Evolutionary conservation across 2,329 filamentous ascomycete genomes (phyloP).

Genomic region (Alternaria hordeiaustralica): DNA sequence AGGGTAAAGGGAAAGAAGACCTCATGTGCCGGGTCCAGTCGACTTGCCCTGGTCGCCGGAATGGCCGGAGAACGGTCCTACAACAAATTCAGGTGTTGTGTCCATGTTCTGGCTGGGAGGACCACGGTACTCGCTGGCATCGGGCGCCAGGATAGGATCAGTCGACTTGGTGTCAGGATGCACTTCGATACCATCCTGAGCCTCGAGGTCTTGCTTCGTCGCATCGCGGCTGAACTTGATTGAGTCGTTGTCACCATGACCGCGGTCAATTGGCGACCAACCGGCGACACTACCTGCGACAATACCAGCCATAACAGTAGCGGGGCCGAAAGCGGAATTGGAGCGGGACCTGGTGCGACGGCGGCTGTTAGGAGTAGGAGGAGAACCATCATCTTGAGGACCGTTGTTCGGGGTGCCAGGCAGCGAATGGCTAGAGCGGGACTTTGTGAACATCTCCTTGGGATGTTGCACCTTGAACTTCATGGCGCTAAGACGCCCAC

Average conservation of each 20-base stretch:
- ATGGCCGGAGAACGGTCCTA: conserved; percentile 52
- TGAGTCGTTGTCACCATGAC: conserved; percentile 49
- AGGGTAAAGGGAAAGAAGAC: background rate
- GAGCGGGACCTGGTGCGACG: conserved; percentile 69
- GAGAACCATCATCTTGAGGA: conserved; percentile 42
- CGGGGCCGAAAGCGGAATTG: conserved; percentile 75
- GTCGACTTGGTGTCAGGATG: conserved; percentile 58
- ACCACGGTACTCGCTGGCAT: conserved; percentile 48
- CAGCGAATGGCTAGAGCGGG: conserved; percentile 67
- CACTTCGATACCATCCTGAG: conserved; percentile 53
- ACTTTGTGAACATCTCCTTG: conserved; percentile 70
- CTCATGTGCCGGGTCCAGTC: conserved; percentile 7
- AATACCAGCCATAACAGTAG: conserved; percentile 83
- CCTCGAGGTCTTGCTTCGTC: conserved; percentile 51
- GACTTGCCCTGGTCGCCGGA: conserved; percentile 14
- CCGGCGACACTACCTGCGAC: conserved; percentile 78
- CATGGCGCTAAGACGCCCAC: conserved; percentile 80
- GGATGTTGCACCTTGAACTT: conserved; percentile 80
- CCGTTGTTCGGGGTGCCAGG: conserved; percentile 70
- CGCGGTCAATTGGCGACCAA: conserved; percentile 73
- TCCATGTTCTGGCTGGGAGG: conserved; percentile 54
- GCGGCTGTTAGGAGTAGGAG: conserved; percentile 63
- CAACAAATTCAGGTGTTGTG: conserved; percentile 53
- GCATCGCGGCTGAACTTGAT: conserved; percentile 46
- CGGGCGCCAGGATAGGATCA: conserved; percentile 55